phyloP scores from a whole-genome alignment of 192 early-diverging fungal genomes.

The Entophlyctis luteolus region DNA sequence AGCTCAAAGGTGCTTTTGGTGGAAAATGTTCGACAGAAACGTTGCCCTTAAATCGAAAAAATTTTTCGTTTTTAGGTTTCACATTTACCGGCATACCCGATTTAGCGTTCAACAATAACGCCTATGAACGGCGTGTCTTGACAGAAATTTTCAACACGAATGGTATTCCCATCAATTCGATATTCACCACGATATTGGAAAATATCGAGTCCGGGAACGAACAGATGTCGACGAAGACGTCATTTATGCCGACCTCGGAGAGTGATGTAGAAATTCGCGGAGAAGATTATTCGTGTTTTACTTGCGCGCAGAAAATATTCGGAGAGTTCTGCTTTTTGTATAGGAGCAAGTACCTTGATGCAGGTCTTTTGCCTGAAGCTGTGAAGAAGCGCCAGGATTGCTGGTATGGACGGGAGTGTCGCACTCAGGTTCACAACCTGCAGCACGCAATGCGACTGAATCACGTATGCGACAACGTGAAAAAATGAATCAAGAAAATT shows the following conservation, averaged over 20 bases:
- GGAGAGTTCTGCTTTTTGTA: constrained; percentile 25
- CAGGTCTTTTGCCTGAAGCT: not conserved
- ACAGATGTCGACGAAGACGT: not conserved
- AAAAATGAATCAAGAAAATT: constrained; percentile 2
- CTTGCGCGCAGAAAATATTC: constrained; percentile 25
- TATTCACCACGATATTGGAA: not conserved
- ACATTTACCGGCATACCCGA: constrained; percentile 4
- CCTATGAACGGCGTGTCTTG: constrained; percentile 1
- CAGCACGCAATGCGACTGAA: constrained; percentile 30
- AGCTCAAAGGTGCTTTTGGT: not conserved
- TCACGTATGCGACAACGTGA: constrained; percentile 28
- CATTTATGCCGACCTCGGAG: too few species aligned
- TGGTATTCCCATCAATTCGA: not conserved
- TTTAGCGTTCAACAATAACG: not conserved
- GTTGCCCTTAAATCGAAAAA: too few species aligned
- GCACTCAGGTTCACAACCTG: constrained; percentile 30
- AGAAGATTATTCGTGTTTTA: constrained; percentile 11
- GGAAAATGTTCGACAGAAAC: too few species aligned
- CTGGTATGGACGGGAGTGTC: constrained; percentile 36
- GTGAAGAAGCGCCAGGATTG: constrained; percentile 18
- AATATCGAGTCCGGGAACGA: not conserved
- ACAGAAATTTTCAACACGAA: not conserved
- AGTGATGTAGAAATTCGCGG: too few species aligned
- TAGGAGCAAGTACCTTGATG: constrained; percentile 22
- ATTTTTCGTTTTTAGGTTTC: not conserved